Base-by-base conservation (phyloP, 139 green algal genomes). In the Volvox africanus region DNA sequence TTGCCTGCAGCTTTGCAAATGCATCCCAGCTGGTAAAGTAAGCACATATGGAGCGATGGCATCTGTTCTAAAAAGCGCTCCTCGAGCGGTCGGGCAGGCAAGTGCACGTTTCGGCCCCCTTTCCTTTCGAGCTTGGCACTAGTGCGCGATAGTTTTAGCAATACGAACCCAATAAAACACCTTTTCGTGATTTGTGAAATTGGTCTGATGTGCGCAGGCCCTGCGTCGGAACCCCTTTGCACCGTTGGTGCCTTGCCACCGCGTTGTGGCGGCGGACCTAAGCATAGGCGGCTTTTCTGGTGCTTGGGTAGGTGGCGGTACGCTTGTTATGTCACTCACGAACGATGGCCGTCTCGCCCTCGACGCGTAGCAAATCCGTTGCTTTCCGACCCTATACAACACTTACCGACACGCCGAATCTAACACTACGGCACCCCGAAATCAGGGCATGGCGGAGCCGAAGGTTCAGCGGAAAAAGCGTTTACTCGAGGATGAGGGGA, bases 251-350 rank as follows among this genome's bases (percentile, higher is more conserved):
- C 97, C 97, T 2, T 98, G 97, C 92, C 97, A 98, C 92, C 87
- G 97, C 1, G 95, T 98, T 24, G 94, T 98, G 12, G 95, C 95
- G 11, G 78, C 91, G 19, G 86, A 92, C n/a, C 84, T 96, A 0
- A 30, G 93, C 12, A 86, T 98, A n/a, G 97, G 96, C 12, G 97
- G 97, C 18, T 98, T 98, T 88, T 91, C 26, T n/a, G 96, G 96
- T 14, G 81, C 50, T 36, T 96, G 93, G 94, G 95, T 96, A 76
- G 35, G 76, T 81, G 32, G 24, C 76, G 32, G 2, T 55, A 9
- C 9, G 44, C 44, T 55, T 55, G 44, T 55, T 55, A 55, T 55
- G 44, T 9, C 44, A 9, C 44, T 55, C 44, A 55, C 5, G 5
- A 55, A 55, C 9, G 5, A 55, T 55, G 5, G 44, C 44, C 44